phyloP scores from a whole-genome alignment of 2,329 filamentous ascomycete species.

The Bipolaris zeicola region DNA sequence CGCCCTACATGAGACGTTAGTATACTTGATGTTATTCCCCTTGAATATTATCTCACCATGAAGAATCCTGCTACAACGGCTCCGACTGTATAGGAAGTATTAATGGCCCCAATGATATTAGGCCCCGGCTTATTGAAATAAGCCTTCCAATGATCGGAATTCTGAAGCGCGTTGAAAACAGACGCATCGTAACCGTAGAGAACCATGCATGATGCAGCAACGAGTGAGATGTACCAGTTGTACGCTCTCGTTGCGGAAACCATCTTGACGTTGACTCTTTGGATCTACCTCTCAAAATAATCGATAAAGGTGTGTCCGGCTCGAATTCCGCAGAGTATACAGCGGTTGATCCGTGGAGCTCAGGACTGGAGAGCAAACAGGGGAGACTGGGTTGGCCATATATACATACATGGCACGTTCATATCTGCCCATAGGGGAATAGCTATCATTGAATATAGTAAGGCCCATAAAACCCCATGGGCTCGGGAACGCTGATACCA shows the following conservation, averaged over 20 bases:
- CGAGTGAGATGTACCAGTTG: constrained; percentile 68
- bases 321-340: constrained; percentile 24
- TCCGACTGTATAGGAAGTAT: constrained; percentile 73
- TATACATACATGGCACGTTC: constrained; percentile 32
- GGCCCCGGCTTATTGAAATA: constrained; percentile 63
- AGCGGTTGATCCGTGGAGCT: constrained; percentile 22
- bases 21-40: not conserved
- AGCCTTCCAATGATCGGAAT: constrained; percentile 67
- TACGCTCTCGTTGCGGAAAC: constrained; percentile 50
- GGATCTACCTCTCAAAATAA: not conserved
- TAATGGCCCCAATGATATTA: constrained; percentile 62
- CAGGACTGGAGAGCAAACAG: constrained; percentile 14
- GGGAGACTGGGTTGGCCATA: constrained; percentile 15
- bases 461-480: constrained; percentile 30
- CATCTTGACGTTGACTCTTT: constrained; percentile 32
- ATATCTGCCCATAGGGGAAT: constrained; percentile 21
- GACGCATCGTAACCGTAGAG: constrained; percentile 77
- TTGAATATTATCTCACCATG: constrained; percentile 41
- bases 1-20: constrained; percentile 49
- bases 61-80: constrained; percentile 74
- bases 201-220: constrained; percentile 76
- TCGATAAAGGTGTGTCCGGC: constrained; percentile 10
- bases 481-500: constrained; percentile 28
- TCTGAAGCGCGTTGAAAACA: constrained; percentile 74
- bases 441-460: constrained; percentile 12